A percentile compares a stretch with the other conserved stretches of the same genome.
Evolutionary conservation across 768 basidiomycete species (phyloP).

Genomic region (Termitomyces sp.): DNA sequence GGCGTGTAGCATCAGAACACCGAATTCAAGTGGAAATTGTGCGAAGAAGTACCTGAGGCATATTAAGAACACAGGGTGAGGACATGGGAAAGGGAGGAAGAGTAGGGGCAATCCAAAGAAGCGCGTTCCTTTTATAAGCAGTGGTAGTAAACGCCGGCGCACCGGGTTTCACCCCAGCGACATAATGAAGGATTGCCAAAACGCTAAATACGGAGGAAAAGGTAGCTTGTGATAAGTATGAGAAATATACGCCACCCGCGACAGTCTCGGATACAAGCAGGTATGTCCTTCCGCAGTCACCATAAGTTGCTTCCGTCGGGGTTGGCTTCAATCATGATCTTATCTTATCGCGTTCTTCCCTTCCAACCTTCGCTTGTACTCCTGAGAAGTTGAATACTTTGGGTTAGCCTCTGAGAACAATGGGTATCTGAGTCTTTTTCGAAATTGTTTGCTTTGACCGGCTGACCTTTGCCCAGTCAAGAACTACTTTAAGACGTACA

Average conservation of each 20-base stretch:
- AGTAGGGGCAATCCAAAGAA: not conserved
- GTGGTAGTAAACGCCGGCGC: not conserved
- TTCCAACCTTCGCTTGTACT: not conserved
- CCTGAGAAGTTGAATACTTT: not conserved
- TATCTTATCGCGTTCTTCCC: conserved; percentile 2
- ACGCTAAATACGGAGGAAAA: not conserved
- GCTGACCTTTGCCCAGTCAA: not conserved
- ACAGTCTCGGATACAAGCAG: conserved; percentile 4
- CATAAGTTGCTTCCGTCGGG: not conserved
- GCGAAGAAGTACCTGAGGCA: conserved; percentile 9
- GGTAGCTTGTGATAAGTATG: not conserved
- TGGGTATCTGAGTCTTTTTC: not conserved
- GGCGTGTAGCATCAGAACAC: not conserved
- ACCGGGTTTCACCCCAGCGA: conserved; percentile 10
- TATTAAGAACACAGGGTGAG: not conserved
- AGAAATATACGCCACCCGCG: not conserved
- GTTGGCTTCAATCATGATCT: not conserved
- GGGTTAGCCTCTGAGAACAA: not conserved
- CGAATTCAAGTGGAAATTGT: not conserved
- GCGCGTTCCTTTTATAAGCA: conserved; percentile 7
- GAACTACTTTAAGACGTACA: conserved; percentile 3
- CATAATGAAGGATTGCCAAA: not conserved
- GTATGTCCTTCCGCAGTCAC: not conserved
- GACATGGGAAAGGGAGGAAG: not conserved
- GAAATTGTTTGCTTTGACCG: not conserved